A percentile compares a stretch with the other conserved stretches of the same genome.
Conservation (phyloP, 495 filamentous ascomycete genomes). For the Penicillium cosmopolitanum region DNA sequence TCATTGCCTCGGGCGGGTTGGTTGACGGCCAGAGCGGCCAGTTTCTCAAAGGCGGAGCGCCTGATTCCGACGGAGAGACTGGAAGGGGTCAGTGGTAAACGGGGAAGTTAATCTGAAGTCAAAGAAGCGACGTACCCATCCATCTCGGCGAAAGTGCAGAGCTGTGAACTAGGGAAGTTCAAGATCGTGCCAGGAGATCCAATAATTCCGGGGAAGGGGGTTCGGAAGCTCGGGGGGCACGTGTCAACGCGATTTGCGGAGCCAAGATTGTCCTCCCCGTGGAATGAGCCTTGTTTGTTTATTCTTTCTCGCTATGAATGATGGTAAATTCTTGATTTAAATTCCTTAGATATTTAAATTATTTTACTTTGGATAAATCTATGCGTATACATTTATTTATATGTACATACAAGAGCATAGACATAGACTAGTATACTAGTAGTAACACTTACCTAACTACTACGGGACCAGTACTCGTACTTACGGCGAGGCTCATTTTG, state of each 20-base stretch:
- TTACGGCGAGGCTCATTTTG: too few relatives aligned
- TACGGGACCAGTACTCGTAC: too few relatives aligned
- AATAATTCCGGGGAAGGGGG: conserved; percentile 12
- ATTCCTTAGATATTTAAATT: too few relatives aligned
- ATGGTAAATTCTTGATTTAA: too few relatives aligned
- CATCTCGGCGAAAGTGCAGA: conserved; percentile 14
- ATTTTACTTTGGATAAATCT: too few relatives aligned
- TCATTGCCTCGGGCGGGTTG: conserved; percentile 57
- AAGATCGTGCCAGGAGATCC: conserved; percentile 1
- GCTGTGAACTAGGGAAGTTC: background rate
- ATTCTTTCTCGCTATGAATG: background rate
- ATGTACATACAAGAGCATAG: too few relatives aligned
- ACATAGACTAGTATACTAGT: too few relatives aligned
- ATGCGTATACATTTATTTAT: too few relatives aligned
- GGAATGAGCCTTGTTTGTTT: conserved; percentile 1
- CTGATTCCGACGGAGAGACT: conserved; percentile 55
- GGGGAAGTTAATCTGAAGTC: background rate
- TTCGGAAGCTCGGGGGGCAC: conserved; percentile 16
- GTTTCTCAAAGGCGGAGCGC: conserved; percentile 69
- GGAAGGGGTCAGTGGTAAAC: conserved; percentile 4
- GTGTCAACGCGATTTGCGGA: conserved; percentile 11
- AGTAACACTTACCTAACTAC: too few relatives aligned
- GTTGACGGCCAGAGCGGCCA: conserved; percentile 64
- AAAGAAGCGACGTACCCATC: conserved; percentile 25
- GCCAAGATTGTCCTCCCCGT: background rate